Evolutionary conservation across 345 rosid genomes (phyloP).

Genomic region (Sisymbrium altissimum): DNA sequence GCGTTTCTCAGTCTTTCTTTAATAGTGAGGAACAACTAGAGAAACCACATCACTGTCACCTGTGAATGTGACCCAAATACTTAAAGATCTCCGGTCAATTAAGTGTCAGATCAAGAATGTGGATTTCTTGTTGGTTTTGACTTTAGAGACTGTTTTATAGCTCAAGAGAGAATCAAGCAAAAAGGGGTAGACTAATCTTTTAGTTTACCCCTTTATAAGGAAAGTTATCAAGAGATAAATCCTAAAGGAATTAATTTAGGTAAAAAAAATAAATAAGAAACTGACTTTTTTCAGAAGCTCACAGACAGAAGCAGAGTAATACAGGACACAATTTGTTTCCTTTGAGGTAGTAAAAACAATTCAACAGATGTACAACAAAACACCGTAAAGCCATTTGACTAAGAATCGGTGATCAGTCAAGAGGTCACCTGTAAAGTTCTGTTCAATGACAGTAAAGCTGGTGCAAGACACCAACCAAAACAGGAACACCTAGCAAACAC

Average conservation of each 20-base stretch:
- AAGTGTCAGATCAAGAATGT: no score
- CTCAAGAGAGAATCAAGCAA: no score
- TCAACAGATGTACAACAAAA: neutral
- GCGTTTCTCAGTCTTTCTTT: no score
- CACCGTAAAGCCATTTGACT: neutral
- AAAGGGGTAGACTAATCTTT: no score
- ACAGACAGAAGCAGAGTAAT: neutral
- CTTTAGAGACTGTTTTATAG: no score
- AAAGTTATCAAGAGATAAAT: neutral
- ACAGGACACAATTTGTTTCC: neutral
- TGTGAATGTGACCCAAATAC: no score
- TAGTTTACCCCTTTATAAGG: no score
- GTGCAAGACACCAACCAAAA: slow-evolving; percentile 1
- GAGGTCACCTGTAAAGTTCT: no score
- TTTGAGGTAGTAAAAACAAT: neutral
- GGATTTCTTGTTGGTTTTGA: no score
- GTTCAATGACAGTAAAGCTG: neutral
- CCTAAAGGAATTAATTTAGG: neutral
- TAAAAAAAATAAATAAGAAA: neutral
- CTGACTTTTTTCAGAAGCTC: neutral
- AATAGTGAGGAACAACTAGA: no score
- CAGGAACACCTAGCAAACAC: slow-evolving; percentile 2
- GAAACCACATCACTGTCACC: no score
- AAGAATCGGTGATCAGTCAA: neutral
- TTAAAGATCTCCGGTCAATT: no score